Base-by-base conservation (phyloP, 345 rosid species). In the Eucalyptus regnans region DNA sequence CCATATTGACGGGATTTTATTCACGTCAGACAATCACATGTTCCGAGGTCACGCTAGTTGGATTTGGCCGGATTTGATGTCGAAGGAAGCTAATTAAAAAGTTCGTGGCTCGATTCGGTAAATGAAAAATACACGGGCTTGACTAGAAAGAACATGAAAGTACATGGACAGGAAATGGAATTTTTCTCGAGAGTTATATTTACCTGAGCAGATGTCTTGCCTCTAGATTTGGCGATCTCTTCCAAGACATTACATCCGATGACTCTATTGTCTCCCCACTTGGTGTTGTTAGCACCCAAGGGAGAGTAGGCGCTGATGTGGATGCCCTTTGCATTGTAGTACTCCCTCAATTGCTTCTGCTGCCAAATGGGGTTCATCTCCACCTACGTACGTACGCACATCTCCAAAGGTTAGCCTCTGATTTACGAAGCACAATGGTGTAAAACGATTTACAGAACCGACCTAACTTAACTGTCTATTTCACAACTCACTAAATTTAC, bases 321-420 rank as follows among this genome's bases (percentile, higher is more conserved):
- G 60, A 91, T 89, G 13, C 89, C 87, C 86, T 91, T 91, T 16
- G n/a, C 51, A 23, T 46, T 88, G 89, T 90, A 90, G 76, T 85
- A 91, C 48, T 90, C 88, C 37, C 90, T 88, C 81, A 91, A 48
- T 17, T 66, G 43, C 89, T 89, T 89, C 87, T 90, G 91, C 50
- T 89, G 91, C 91, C 93, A 90, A 17, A 90, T 10, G 4, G 93
- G 93, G 64, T 90, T 88, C 91, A 90, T 88, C 89, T 91, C 91
- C 86, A 90, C 92, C 92, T 89, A 10, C 48, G 20, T 9, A 33
- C 6, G 3, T 41, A 10, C 48, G 29, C 83, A 76, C 83, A 43
- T 76, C 83, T 20, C 29, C 83, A 18, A 43, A 76, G 25, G 48
- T 76, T 41, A 76, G 48, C 48, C 48, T 41, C 22, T 41, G 83